Conservation (phyloP, 2,329 filamentous ascomycete genomes). For the Clonostachys rhizophaga region DNA sequence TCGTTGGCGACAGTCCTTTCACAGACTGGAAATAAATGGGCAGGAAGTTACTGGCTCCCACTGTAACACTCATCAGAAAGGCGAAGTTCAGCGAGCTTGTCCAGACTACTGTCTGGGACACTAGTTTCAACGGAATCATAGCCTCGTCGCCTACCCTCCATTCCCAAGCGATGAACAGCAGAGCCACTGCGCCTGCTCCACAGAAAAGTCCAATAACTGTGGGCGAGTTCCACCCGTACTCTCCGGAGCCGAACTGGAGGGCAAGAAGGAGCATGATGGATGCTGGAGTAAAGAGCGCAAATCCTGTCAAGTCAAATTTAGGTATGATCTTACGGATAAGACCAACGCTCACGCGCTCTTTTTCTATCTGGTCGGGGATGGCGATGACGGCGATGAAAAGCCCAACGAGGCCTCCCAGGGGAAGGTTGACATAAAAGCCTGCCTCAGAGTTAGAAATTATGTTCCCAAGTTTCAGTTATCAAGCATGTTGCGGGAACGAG, state of each 20-base stretch:
- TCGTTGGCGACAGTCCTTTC: conserved; percentile 25
- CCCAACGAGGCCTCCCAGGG: conserved; percentile 28
- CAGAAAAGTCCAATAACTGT: conserved; percentile 29
- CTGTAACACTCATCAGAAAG: conserved; percentile 31
- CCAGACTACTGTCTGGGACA: conserved; percentile 10
- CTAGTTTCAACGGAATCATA: conserved; percentile 18
- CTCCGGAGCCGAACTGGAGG: conserved; percentile 32
- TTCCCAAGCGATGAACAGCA: conserved; percentile 23
- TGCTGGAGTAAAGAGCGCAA: conserved; percentile 32
- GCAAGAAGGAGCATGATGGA: conserved; percentile 36
- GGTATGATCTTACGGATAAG: conserved; percentile 13
- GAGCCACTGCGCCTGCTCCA: conserved; percentile 17
- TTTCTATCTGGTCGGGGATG: conserved; percentile 28
- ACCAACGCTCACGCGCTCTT: conserved; percentile 14
- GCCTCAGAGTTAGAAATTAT: too few relatives aligned
- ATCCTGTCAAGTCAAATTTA: conserved; percentile 34
- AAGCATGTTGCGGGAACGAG: background rate
- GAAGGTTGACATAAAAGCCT: conserved; percentile 41
- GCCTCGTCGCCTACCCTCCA: conserved; percentile 27
- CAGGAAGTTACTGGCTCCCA: conserved; percentile 34
- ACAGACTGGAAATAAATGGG: conserved; percentile 43
- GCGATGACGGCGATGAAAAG: conserved; percentile 21
- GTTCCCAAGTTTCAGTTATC: too few relatives aligned
- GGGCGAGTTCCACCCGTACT: conserved; percentile 19
- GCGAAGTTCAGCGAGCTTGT: conserved; percentile 28